Base-by-base conservation (phyloP, 768 basidiomycete species). In the Auricularia cornea region DNA sequence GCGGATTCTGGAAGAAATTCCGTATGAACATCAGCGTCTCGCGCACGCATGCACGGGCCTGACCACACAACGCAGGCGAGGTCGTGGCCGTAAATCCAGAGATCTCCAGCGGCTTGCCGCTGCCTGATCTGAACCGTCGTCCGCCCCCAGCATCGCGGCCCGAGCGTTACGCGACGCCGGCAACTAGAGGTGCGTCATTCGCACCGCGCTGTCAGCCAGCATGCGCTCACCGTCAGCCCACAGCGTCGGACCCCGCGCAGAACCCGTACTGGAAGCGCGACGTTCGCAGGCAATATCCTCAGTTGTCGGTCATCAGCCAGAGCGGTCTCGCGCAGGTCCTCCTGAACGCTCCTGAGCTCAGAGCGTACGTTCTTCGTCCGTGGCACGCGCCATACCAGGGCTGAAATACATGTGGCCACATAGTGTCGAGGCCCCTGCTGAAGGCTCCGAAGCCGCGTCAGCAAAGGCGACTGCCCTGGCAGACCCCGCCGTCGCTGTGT, bases 241-340 rank as follows among this genome's bases (percentile, higher is more conserved):
- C 66, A 91, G 91, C 90, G 28, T 93, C 91, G 51, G 92, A 94
- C 75, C 84, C 84, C 41, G 92, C 92, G 33, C 83, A 92, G 78
- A 93, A 92, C 74, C 90, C 90, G 62, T 98, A 98, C 81, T 95
- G 89, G 88, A 96, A 96, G 76, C 90, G 94, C 65, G 94, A 97
- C 76, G 90, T 95, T 69, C 87, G 94, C 63, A 86, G 94, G 60
- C 85, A 86, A 38, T 97, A 94, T 75, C 93, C 94, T n/a, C 91
- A 89, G 68, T 86, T 94, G 31, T 94, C 93, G 2, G 86, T 92
- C 23, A 81, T 98, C 64, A 91, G 92, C 3, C 94, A 98, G 77
- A 72, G 83, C 4, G 87, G 94, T 69, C 78, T 97, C 29, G 88
- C 94, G 0, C 77, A 83, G 29, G 76, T 98, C 65, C 81, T 98